Evolutionary conservation across 371 early-diverging fungal species (phyloP), one percentile per base, ranked within the genome.

Genomic region (Syncephalastrum monosporum): DNA sequence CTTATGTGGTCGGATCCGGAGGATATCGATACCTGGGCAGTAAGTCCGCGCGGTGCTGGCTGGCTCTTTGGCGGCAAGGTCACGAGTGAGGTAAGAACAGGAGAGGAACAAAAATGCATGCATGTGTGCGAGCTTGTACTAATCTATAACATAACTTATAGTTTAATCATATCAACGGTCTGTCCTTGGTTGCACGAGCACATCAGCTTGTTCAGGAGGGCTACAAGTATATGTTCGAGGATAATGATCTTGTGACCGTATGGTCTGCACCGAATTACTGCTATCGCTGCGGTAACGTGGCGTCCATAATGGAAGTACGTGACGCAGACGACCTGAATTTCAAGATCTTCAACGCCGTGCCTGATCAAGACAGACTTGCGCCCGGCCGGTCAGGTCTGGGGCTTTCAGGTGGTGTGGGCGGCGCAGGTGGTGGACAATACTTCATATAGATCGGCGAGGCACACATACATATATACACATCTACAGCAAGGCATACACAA

Each of bases 201-300:
- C 99, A 99, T 85, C 99, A 99, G 83, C 86, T 99, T 48, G 99
- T 99, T 8, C 71, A 98, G 92, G 98, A 98, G 97, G 84, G 94
- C 8, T 99, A 92, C 83, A 96, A 97, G 68, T 95, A 93, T 69
- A 94, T 93, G 94, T 98, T 98, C 77, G 92, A 93, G 10, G 93
- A 95, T 50, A 89, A 95, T 58, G 90, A 91, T 57, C 84, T 99
- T 61, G 99, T 99, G 21, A 99, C 99, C 2, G 97, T 99, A 41
- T 99, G 99, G 95, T 95, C 95, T 38, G 99, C 99, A 23, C 99
- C 99, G 27, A 99, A 96, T 78, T 99, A 99, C 77, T 99, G 99
- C 77, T 99, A 99, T 69, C 89, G 99, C 48, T 99, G 99, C 65
- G 99, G 99, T 52, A 99, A 99, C 70, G 94, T 99, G 8, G 99